Evolutionary conservation across 2,329 filamentous ascomycete species (phyloP).

Genomic region (Colletotrichum sp.): DNA sequence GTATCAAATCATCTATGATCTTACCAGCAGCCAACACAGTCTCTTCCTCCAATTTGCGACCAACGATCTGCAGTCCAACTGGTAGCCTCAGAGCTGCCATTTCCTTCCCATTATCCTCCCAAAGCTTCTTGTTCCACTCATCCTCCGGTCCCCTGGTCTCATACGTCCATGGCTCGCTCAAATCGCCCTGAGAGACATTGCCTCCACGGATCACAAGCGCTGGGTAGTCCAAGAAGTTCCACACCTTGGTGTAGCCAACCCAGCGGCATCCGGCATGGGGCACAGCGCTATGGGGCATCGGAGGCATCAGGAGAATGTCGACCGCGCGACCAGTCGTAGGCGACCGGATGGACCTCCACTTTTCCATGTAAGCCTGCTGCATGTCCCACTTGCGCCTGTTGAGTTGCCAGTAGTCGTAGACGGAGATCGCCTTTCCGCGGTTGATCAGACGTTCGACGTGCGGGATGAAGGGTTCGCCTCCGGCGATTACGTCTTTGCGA

Average conservation of each 20-base stretch:
- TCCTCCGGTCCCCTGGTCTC: background rate
- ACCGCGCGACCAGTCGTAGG: conserved; percentile 47
- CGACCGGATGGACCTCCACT: conserved; percentile 57
- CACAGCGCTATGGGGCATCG: conserved; percentile 65
- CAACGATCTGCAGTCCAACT: conserved; percentile 2
- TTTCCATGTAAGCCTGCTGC: conserved; percentile 47
- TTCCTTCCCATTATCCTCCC: background rate
- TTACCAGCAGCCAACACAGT: conserved; percentile 1
- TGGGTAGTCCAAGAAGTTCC: conserved; percentile 42
- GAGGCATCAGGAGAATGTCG: conserved; percentile 63
- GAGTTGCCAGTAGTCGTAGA: conserved; percentile 72
- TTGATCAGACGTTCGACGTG: conserved; percentile 64
- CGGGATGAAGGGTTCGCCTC: conserved; percentile 64
- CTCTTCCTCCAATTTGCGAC: conserved; percentile 8
- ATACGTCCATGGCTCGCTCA: conserved; percentile 34
- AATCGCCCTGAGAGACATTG: conserved; percentile 43
- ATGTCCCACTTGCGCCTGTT: conserved; percentile 61
- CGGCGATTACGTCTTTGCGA: conserved; percentile 53
- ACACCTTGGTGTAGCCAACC: conserved; percentile 51
- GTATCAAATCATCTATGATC: background rate
- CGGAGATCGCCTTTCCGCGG: conserved; percentile 57
- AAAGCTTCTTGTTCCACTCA: conserved; percentile 3
- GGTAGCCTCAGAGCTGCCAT: background rate
- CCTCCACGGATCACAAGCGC: conserved; percentile 33
- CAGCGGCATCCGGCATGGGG: conserved; percentile 45